These are phyloP conservation scores for Calocybe gangraenosa DNA, from an alignment of 768 basidiomycete species.

Conservation along the genomic window DNA sequence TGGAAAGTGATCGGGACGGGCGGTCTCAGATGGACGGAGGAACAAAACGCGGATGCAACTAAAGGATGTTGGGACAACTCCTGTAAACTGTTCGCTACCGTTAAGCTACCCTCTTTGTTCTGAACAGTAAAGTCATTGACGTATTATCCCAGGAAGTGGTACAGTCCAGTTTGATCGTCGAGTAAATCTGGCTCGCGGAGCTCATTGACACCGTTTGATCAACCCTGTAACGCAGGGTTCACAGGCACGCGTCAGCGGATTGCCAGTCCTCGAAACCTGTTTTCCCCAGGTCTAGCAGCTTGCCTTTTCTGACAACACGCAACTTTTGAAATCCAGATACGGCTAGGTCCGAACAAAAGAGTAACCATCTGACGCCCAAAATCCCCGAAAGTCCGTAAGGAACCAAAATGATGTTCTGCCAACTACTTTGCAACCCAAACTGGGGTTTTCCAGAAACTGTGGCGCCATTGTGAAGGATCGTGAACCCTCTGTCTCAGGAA, in stretches of 20 bases:
- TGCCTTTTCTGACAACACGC: slow-evolving; percentile 41
- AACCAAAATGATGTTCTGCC: slow-evolving; percentile 28
- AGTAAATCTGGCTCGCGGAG: slow-evolving; percentile 40
- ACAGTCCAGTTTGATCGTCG: slow-evolving; percentile 39
- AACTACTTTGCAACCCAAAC: slow-evolving; percentile 16
- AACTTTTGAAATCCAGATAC: slow-evolving; percentile 47
- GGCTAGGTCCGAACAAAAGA: slow-evolving; percentile 43
- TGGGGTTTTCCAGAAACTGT: slow-evolving; percentile 28
- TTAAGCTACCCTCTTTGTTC: slow-evolving; percentile 32
- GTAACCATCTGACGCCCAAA: slow-evolving; percentile 31
- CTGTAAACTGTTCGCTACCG: slow-evolving; percentile 30
- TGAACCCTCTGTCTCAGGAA: slow-evolving; percentile 1
- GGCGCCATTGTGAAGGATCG: slow-evolving; percentile 21
- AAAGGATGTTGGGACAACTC: slow-evolving; percentile 28
- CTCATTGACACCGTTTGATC: slow-evolving; percentile 41
- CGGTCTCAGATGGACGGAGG: slow-evolving; percentile 44
- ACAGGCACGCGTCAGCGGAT: slow-evolving; percentile 41
- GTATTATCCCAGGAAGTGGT: slow-evolving; percentile 42
- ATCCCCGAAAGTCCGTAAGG: slow-evolving; percentile 27
- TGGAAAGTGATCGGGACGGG: slow-evolving; percentile 34
- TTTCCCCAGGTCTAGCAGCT: slow-evolving; percentile 33
- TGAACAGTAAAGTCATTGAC: slow-evolving; percentile 36
- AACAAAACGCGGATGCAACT: slow-evolving; percentile 40
- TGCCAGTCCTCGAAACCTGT: slow-evolving; percentile 42
- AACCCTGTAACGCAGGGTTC: slow-evolving; percentile 38